These are phyloP conservation scores for Aspergillus pseudonomiae DNA, from an alignment of 2,329 filamentous ascomycete genomes.

Conservation along the genomic window DNA sequence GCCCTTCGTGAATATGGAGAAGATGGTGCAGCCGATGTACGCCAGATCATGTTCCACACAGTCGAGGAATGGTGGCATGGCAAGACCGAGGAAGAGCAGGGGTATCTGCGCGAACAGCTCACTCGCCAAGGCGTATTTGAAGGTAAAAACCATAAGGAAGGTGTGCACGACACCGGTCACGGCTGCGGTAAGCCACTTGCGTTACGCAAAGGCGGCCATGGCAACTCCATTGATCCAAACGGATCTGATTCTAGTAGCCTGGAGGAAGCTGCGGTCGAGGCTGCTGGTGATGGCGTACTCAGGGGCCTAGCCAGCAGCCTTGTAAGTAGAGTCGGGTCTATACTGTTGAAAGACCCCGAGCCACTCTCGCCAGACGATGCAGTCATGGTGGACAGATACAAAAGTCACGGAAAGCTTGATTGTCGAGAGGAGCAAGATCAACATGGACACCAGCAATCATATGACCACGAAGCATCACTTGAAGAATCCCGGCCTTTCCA, in stretches of 20 bases:
- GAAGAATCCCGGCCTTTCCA: conserved; percentile 5
- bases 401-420: conserved; percentile 14
- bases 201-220: conserved; percentile 63
- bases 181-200: conserved; percentile 79
- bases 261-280: conserved; percentile 59
- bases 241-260: conserved; percentile 37
- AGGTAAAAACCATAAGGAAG: conserved; percentile 84
- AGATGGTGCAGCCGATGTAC: conserved; percentile 72
- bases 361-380: not conserved
- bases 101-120: conserved; percentile 73
- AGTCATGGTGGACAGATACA: not conserved
- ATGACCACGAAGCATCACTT: not conserved
- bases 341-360: conserved; percentile 61
- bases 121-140: conserved; percentile 75
- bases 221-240: conserved; percentile 23
- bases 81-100: conserved; percentile 63
- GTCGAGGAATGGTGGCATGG: conserved; percentile 82
- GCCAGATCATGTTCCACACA: conserved; percentile 74
- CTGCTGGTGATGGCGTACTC: conserved; percentile 65
- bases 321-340: conserved; percentile 61
- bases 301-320: conserved; percentile 72
- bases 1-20: conserved; percentile 71
- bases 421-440: not conserved
- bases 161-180: conserved; percentile 80
- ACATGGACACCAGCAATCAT: not conserved